phyloP scores from a whole-genome alignment of 2,329 filamentous ascomycete species.

The Exserohilum rostratum region DNA sequence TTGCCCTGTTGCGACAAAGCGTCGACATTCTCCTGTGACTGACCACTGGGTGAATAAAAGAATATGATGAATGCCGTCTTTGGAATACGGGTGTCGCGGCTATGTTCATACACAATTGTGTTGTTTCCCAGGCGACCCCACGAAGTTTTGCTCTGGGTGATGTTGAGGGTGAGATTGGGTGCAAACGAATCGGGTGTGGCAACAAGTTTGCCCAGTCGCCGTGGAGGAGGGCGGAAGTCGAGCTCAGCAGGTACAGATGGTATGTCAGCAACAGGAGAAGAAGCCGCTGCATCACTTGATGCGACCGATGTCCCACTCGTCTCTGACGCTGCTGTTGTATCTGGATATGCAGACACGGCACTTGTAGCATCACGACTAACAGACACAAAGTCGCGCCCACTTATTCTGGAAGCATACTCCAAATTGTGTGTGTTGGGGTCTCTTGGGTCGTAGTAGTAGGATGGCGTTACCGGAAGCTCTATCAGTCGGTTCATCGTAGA shows the following conservation, averaged over 20 bases:
- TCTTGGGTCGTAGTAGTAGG: slow-evolving; percentile 53
- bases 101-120: slow-evolving; percentile 68
- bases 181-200: slow-evolving; percentile 70
- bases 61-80: slow-evolving; percentile 81
- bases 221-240: slow-evolving; percentile 48
- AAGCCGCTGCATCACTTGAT: slow-evolving; percentile 19
- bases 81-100: slow-evolving; percentile 73
- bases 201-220: slow-evolving; percentile 67
- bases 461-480: slow-evolving; percentile 51
- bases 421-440: slow-evolving; percentile 54
- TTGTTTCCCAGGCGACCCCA: slow-evolving; percentile 78
- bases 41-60: slow-evolving; percentile 65
- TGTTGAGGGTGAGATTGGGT: slow-evolving; percentile 63
- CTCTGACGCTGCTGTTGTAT: slow-evolving; percentile 37
- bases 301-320: slow-evolving; percentile 21
- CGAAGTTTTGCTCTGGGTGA: slow-evolving; percentile 71
- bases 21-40: slow-evolving; percentile 65
- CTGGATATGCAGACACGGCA: slow-evolving; percentile 33
- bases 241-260: slow-evolving; percentile 30
- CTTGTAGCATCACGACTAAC: slow-evolving; percentile 23
- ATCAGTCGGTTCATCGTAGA: slow-evolving; percentile 52
- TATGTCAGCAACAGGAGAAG: slow-evolving; percentile 28
- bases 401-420: slow-evolving; percentile 55
- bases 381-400: slow-evolving; percentile 51
- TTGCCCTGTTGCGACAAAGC: slow-evolving; percentile 54